These are phyloP conservation scores for Dioszegia hungarica DNA, from an alignment of 768 basidiomycete species.

Conservation along the genomic window DNA sequence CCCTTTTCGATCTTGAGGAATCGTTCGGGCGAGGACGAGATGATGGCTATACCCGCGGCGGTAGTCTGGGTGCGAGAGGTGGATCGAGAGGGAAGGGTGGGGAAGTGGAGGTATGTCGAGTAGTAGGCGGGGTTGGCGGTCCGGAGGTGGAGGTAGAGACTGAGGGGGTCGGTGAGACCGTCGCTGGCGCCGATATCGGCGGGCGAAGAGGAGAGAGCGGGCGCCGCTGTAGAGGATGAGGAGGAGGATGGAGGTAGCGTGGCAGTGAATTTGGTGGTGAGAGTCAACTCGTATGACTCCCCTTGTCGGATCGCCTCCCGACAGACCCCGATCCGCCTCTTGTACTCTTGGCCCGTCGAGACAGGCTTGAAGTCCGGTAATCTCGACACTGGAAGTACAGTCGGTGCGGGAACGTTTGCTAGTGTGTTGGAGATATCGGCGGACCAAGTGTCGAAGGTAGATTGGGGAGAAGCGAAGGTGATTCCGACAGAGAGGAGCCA, in stretches of 20 bases:
- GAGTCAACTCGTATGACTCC: slow-evolving; percentile 87
- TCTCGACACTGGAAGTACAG: background rate
- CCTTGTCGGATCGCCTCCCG: slow-evolving; percentile 73
- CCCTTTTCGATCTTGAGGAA: slow-evolving; percentile 74
- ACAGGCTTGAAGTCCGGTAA: slow-evolving; percentile 35
- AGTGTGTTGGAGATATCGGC: slow-evolving; percentile 1
- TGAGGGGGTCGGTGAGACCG: slow-evolving; percentile 41
- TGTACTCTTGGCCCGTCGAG: slow-evolving; percentile 53
- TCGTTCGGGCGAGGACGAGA: slow-evolving; percentile 86
- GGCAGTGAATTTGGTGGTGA: slow-evolving; percentile 60
- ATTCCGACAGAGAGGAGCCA: slow-evolving; percentile 29
- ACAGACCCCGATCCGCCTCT: slow-evolving; percentile 63
- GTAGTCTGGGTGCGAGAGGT: background rate
- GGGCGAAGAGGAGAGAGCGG: too few species aligned
- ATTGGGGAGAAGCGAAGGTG: slow-evolving; percentile 6
- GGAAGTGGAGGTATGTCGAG: slow-evolving; percentile 60
- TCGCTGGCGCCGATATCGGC: too few species aligned
- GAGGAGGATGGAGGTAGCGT: background rate
- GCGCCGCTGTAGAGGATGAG: background rate
- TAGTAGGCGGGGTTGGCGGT: slow-evolving; percentile 80
- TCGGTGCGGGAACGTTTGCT: background rate
- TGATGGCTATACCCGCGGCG: slow-evolving; percentile 55
- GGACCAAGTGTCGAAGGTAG: slow-evolving; percentile 14
- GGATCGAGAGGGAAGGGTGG: slow-evolving; percentile 22
- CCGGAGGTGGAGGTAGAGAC: slow-evolving; percentile 55